Evolutionary conservation across 169 alveolate species (phyloP), one percentile per base, ranked within the genome.

Genomic region (Plasmodium gallinaceum): DNA sequence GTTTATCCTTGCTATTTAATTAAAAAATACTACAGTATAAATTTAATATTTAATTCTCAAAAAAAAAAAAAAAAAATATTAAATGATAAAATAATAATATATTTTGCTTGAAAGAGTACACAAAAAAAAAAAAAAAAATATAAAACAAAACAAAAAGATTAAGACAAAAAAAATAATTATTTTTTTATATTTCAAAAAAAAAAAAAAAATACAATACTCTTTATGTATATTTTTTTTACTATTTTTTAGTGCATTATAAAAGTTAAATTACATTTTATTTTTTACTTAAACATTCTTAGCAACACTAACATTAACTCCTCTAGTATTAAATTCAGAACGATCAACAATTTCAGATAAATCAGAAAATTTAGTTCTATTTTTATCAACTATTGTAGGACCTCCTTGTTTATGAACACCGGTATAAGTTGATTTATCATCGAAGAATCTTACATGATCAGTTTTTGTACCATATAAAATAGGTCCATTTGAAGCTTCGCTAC

Each of bases 391-490:
- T 16, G 96, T 91, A 26, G 98, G 98, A 7, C 98, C 98, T 5
- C 98, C 98, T 43, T 72, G 51, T 43, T 95, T 95, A 80, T 96
- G 96, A n/a, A 95, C 97, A 14, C 98, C 98, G 16, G 98, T 97
- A 88, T 94, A 97, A 51, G 95, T 86, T 74, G 94, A 88, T 71
- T 96, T 95, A 91, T 96, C 98, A 57, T 96, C 98, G 73, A 95
- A 94, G 88, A 94, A 95, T 86, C 95, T 95, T 3, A 96, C 97
- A 71, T 93, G 75, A 12, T 96, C 97, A 4, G 98, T 95, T 80
- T 95, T 95, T 24, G 99, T 97, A 1, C 99, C 99, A 10, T 89
- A 12, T 57, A 94, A 89, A 8, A 94, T 89, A 3, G 98, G 98
- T 20, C 98, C 99, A 39, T 95, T 97, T 45, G 93, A 88, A 39